These are phyloP conservation scores for Vaucheria bursata DNA, from an alignment of 352 stramenopile species.

Conservation along the genomic window DNA sequence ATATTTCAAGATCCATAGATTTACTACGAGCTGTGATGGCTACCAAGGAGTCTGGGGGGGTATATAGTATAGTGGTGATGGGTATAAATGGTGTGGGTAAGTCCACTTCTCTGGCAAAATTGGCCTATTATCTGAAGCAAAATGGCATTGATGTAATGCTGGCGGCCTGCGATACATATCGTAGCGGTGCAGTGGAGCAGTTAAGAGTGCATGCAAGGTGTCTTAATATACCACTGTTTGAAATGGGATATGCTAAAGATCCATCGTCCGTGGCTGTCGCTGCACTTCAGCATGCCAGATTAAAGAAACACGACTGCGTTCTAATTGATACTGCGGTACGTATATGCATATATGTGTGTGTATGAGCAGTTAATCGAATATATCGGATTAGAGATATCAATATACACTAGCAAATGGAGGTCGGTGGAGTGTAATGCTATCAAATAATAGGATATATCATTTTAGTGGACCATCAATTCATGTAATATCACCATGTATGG, in stretches of 20 bases:
- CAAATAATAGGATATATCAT: too few species aligned
- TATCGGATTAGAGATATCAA: too few species aligned
- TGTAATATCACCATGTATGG: too few species aligned
- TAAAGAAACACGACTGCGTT: slow-evolving; percentile 89
- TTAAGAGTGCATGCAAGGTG: slow-evolving; percentile 92
- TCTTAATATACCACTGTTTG: slow-evolving; percentile 87
- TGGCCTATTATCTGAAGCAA: slow-evolving; percentile 97
- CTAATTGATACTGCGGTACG: slow-evolving; percentile 95
- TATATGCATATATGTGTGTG: too few species aligned
- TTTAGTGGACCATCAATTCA: too few species aligned
- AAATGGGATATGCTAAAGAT: slow-evolving; percentile 91
- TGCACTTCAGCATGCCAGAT: slow-evolving; percentile 83
- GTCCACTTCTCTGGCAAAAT: slow-evolving; percentile 94
- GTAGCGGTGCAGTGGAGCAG: slow-evolving; percentile 95
- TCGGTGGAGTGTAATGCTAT: too few species aligned
- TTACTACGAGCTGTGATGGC: slow-evolving; percentile 41
- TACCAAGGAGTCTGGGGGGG: slow-evolving; percentile 65
- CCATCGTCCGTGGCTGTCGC: slow-evolving; percentile 84
- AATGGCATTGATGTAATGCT: slow-evolving; percentile 76
- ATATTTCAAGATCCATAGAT: neutral
- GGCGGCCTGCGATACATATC: slow-evolving; percentile 94
- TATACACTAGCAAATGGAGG: too few species aligned
- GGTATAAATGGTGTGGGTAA: slow-evolving; percentile 98
- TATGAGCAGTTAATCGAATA: too few species aligned
- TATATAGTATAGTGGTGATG: slow-evolving; percentile 97